These are phyloP conservation scores for Scenedesmus sp. DNA, from an alignment of 163 green algal genomes.

Conservation along the genomic window DNA sequence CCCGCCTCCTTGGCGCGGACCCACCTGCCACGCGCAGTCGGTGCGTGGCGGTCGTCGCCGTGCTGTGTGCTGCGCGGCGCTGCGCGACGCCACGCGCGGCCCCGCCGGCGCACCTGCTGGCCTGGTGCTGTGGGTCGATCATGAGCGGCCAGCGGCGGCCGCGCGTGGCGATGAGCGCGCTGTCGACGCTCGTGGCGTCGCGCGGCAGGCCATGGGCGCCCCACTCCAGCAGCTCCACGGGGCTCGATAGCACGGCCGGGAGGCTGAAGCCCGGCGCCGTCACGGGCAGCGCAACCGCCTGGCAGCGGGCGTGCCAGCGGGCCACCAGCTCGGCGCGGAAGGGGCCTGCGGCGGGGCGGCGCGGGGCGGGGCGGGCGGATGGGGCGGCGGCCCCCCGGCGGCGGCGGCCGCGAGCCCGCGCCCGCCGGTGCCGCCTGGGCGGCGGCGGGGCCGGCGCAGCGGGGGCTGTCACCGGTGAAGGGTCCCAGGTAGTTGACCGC, in stretches of 20 bases:
- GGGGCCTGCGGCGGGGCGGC: conserved; percentile 35
- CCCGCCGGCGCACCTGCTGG: conserved; percentile 42
- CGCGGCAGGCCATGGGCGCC: conserved; percentile 75
- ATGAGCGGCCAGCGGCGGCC: conserved; percentile 83
- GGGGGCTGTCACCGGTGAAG: conserved; percentile 76
- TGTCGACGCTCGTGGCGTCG: conserved; percentile 79
- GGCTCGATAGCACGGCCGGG: conserved; percentile 45
- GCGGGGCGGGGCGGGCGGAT: no score
- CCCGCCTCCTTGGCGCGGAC: conserved; percentile 81
- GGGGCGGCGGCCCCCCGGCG: no score
- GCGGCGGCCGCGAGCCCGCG: no score
- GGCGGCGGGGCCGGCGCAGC: no score
- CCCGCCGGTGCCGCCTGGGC: no score
- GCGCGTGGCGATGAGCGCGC: conserved; percentile 74
- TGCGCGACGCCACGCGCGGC: no score
- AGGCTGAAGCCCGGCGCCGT: conserved; percentile 44
- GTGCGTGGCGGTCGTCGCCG: no score
- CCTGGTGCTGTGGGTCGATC: conserved; percentile 82
- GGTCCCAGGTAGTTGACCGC: conserved; percentile 82
- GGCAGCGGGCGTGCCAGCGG: conserved; percentile 44
- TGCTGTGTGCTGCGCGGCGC: no score
- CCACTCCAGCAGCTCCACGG: conserved; percentile 75
- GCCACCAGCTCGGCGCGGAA: conserved; percentile 46
- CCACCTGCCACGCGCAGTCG: conserved; percentile 68
- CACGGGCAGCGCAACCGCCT: conserved; percentile 47